Evolutionary conservation across 768 basidiomycete species (phyloP), one percentile per base, ranked within the genome.

Genomic region (Boletus speciosus): DNA sequence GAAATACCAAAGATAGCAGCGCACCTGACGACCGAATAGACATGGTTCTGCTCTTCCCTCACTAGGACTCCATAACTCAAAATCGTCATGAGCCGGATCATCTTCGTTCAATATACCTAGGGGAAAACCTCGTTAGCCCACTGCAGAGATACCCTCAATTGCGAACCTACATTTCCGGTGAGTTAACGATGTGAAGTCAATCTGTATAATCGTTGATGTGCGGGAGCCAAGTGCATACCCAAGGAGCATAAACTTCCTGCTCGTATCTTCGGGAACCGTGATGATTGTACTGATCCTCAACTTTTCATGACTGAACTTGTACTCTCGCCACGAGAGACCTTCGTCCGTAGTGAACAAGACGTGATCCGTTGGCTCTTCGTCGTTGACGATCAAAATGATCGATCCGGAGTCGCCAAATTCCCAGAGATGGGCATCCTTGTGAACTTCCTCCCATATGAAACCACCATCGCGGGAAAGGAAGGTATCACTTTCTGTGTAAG

Each of bases 371-470:
- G 94, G 82, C 54, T 88, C 88, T 67, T 98, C 96, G 69, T 99
- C 97, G 70, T 98, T 98, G 41, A 84, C 93, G 74, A 99, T 87
- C 61, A 99, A 76, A 35, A 98, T 78, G 53, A 99, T 78, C 1
- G 95, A 94, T 5, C 97, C 97, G 0, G 92, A 96, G 73, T 98
- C 97, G 29, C 96, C 96, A 62, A 96, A 98, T 68, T 95, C 94
- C 93, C 93, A 99, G 37, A 98, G 78, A 66, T 98, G 90, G 0
- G 97, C 96, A 60, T 96, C 95, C 68, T 99, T 99, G 76, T 94
- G 94, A 0, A 99, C 88, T 73, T 99, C 97, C 67, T 97, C 85
- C 97, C 97, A 99, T 0, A 91, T 93, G 73, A 97, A 97, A 9
- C 97, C 97, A 2, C 85, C 97, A 62, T 99, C 93, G 5, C 97